Evolutionary conservation across 78 protist genomes (phyloP).

Genomic region (Bigelowiella natans): DNA sequence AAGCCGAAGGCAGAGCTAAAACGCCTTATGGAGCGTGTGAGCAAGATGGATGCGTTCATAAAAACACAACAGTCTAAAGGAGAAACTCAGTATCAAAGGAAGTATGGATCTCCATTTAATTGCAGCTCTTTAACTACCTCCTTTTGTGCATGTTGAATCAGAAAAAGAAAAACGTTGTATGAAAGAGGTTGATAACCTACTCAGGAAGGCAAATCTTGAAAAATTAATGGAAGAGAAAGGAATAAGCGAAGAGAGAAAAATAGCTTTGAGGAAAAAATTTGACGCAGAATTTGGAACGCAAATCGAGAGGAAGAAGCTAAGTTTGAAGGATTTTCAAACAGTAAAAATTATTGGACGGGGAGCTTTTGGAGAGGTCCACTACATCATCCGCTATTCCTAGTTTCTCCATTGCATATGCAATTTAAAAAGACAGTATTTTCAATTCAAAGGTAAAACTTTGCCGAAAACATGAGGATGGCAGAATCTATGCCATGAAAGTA

Average conservation of each 20-base stretch:
- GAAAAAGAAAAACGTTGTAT: background rate
- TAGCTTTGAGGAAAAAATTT: background rate
- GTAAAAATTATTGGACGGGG: constrained; percentile 31
- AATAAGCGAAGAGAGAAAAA: background rate
- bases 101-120: too few species aligned
- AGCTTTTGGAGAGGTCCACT: constrained; percentile 32
- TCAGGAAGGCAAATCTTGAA: background rate
- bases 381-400: background rate
- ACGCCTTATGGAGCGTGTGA: background rate
- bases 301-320: background rate
- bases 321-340: constrained; percentile 1
- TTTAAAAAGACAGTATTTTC: background rate
- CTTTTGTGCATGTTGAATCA: background rate
- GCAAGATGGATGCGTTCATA: background rate
- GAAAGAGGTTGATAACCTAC: background rate
- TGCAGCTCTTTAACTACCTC: too few species aligned
- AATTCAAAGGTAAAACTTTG: background rate
- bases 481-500: constrained; percentile 40
- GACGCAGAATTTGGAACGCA: background rate
- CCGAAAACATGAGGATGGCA: background rate
- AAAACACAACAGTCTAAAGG: background rate
- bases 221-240: background rate
- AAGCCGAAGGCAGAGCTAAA: too few species aligned
- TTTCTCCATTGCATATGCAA: background rate
- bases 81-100: background rate